phyloP scores from a whole-genome alignment of 1,284 basidiomycete genomes.

The Pseudozyma tsukubaensis region DNA sequence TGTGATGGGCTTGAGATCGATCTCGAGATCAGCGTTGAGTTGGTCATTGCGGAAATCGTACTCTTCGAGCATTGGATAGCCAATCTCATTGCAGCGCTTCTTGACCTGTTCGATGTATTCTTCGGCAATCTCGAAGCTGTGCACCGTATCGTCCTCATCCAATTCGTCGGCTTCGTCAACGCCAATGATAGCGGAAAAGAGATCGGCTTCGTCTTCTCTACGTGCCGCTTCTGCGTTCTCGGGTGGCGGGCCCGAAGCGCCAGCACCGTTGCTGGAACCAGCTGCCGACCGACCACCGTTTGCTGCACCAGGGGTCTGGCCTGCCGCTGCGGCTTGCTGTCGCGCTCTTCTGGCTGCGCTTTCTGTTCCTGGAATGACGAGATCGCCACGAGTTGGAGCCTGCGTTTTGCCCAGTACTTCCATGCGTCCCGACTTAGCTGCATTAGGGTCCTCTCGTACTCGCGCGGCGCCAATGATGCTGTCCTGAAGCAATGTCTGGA shows the following conservation, averaged over 20 bases:
- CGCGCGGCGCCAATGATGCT: constrained; percentile 61
- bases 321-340: constrained; percentile 38
- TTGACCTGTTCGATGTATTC: constrained; percentile 67
- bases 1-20: constrained; percentile 67
- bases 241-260: constrained; percentile 29
- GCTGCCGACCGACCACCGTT: constrained; percentile 11
- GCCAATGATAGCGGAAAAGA: constrained; percentile 67
- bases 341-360: constrained; percentile 49
- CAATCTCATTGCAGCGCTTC: constrained; percentile 67
- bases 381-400: constrained; percentile 60
- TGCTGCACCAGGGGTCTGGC: constrained; percentile 19
- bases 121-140: constrained; percentile 67
- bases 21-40: constrained; percentile 67
- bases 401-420: constrained; percentile 55
- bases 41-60: constrained; percentile 68
- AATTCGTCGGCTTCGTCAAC: constrained; percentile 67
- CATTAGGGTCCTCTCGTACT: constrained; percentile 51
- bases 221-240: constrained; percentile 39
- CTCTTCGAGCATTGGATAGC: constrained; percentile 68
- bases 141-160: constrained; percentile 67
- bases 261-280: constrained; percentile 17
- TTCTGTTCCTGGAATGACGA: constrained; percentile 63
- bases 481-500: constrained; percentile 65
- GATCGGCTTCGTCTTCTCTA: constrained; percentile 61
- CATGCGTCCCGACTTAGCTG: constrained; percentile 41